These are phyloP conservation scores for Populus deltoides DNA, from an alignment of 345 rosid genomes.

Conservation along the genomic window DNA sequence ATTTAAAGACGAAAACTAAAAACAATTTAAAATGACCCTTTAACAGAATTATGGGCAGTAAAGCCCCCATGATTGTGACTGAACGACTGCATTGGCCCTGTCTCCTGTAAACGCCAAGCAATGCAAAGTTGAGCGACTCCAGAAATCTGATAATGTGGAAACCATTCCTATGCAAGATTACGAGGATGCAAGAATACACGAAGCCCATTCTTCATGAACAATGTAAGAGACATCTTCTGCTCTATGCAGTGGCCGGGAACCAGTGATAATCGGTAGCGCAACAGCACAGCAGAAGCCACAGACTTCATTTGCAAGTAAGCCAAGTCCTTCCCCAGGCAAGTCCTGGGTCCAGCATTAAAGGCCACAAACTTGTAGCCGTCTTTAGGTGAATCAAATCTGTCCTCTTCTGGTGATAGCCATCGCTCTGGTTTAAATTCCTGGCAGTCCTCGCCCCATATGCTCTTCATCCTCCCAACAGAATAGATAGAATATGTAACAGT, in stretches of 20 bases:
- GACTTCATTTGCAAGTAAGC: conserved; percentile 93
- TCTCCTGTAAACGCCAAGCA: neutral
- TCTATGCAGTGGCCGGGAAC: conserved; percentile 77
- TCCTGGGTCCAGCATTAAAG: conserved; percentile 90
- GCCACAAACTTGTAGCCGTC: conserved; percentile 85
- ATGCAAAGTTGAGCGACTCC: neutral
- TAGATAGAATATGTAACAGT: conserved; percentile 85
- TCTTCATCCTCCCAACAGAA: conserved; percentile 82
- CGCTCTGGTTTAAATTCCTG: conserved; percentile 75
- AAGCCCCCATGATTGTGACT: neutral
- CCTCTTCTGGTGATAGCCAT: conserved; percentile 62
- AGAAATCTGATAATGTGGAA: neutral
- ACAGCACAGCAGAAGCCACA: conserved; percentile 74
- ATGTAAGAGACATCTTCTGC: conserved; percentile 91
- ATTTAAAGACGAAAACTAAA: conserved; percentile 25
- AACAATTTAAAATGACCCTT: conserved; percentile 2
- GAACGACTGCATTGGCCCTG: conserved; percentile 4
- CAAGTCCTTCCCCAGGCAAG: conserved; percentile 87
- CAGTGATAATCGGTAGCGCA: conserved; percentile 64
- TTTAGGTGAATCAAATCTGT: conserved; percentile 60
- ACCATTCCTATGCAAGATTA: conserved; percentile 16
- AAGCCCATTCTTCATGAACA: conserved; percentile 89
- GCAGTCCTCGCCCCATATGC: conserved; percentile 91
- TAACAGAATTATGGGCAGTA: neutral
- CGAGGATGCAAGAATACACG: conserved; percentile 76